Evolutionary conservation across 306 rosid genomes (phyloP).

Genomic region (Trifolium fragiferum): DNA sequence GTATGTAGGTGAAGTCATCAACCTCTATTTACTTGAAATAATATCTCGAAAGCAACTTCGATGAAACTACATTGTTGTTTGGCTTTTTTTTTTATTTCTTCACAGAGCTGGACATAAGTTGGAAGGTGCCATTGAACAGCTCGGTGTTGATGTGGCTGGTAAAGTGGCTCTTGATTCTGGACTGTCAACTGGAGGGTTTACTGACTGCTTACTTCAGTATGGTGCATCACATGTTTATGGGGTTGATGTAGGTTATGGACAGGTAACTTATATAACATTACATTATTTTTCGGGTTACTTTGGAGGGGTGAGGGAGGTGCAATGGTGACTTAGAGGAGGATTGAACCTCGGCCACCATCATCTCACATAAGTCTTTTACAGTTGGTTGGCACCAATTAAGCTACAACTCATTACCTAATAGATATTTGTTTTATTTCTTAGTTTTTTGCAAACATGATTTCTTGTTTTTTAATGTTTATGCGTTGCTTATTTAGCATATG

Average conservation of each 20-base stretch:
- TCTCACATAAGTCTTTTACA: neutral
- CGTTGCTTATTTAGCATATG: neutral
- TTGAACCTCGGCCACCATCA: neutral
- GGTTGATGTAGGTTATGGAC: conserved; percentile 96
- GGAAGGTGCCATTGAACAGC: conserved; percentile 92
- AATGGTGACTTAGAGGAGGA: neutral
- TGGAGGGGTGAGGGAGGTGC: neutral
- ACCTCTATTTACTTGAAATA: conserved; percentile 31
- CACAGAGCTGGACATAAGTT: conserved; percentile 91
- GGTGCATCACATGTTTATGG: conserved; percentile 93
- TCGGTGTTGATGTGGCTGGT: conserved; percentile 71
- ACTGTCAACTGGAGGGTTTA: conserved; percentile 92
- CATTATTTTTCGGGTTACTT: neutral
- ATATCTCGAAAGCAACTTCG: conserved; percentile 16
- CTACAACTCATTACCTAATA: neutral
- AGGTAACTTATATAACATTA: conserved; percentile 55
- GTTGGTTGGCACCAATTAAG: neutral
- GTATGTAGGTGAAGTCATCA: conserved; percentile 93
- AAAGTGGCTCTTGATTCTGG: conserved; percentile 97
- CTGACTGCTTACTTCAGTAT: conserved; percentile 92
- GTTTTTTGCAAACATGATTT: neutral
- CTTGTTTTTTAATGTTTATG: neutral
- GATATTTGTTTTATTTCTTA: neutral
- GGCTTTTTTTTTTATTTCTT: conserved; percentile 8
- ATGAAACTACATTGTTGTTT: conserved; percentile 31